Evolutionary conservation across 305 asterid genomes (phyloP).

Genomic region (Solanum hybrid): DNA sequence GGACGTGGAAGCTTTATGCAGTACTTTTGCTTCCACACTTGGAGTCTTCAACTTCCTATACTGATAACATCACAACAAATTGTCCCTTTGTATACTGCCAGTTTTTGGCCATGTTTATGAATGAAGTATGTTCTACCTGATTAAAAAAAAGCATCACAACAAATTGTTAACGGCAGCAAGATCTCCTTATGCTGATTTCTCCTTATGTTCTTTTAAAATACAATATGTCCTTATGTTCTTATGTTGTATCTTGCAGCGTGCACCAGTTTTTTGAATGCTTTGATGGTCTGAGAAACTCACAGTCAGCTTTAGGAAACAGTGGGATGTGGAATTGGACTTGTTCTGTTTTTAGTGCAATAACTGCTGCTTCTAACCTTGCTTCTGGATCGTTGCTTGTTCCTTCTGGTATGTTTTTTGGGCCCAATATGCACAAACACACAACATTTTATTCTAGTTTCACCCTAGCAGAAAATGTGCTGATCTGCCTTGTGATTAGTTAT

Average conservation of each 20-base stretch:
- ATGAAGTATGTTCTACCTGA: not conserved
- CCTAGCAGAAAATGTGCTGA: not conserved
- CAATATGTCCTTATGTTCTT: slow-evolving; percentile 10
- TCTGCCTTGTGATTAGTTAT: not conserved
- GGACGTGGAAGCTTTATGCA: not conserved
- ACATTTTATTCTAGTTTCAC: not conserved
- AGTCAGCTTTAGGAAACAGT: slow-evolving; percentile 89
- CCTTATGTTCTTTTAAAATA: not conserved
- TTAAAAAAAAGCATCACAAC: not conserved
- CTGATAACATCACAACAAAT: not conserved
- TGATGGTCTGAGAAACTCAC: slow-evolving; percentile 88
- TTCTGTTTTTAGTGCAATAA: slow-evolving; percentile 86
- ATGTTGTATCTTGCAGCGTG: slow-evolving; percentile 50
- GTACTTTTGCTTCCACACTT: not conserved
- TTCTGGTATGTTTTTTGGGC: slow-evolving; percentile 44
- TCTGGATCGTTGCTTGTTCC: slow-evolving; percentile 78
- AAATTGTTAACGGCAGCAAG: not conserved
- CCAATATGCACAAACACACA: not conserved
- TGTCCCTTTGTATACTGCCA: not conserved
- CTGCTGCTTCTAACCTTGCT: slow-evolving; percentile 96
- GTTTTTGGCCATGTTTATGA: not conserved
- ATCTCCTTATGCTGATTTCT: not conserved
- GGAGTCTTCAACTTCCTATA: not conserved
- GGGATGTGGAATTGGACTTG: slow-evolving; percentile 99
- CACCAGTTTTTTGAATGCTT: slow-evolving; percentile 97